A percentile compares a stretch with the other conserved stretches of the same genome.
These are phyloP conservation scores for Asparagopsis taxiformis DNA, from an alignment of 31 red algal species.

Conservation along the genomic window DNA sequence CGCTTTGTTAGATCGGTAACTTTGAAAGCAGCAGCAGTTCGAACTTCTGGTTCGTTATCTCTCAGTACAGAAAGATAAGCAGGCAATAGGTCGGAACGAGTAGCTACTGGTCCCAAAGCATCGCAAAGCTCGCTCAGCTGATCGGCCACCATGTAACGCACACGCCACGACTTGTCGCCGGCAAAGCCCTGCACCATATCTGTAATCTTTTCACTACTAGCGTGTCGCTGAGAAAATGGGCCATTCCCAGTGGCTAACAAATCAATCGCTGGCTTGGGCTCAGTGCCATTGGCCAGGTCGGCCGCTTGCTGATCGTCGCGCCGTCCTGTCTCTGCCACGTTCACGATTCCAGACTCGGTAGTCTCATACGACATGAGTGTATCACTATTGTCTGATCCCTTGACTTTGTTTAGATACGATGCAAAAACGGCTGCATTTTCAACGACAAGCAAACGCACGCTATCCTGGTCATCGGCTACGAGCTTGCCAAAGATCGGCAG, in stretches of 20 bases:
- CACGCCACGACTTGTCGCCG: slow-evolving; percentile 94
- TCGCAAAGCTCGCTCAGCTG: slow-evolving; percentile 66
- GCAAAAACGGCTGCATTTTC: slow-evolving; percentile 81
- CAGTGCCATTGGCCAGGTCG: background rate
- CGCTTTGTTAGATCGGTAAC: slow-evolving; percentile 67
- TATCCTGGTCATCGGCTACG: slow-evolving; percentile 93
- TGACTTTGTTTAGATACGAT: slow-evolving; percentile 3
- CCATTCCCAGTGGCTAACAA: background rate
- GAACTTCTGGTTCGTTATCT: slow-evolving; percentile 95
- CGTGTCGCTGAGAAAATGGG: slow-evolving; percentile 1
- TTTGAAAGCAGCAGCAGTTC: slow-evolving; percentile 94
- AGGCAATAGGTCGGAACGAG: slow-evolving; percentile 61
- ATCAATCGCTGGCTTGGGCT: background rate
- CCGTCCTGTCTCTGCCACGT: background rate
- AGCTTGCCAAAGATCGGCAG: slow-evolving; percentile 78
- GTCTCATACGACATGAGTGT: background rate
- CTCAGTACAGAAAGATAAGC: slow-evolving; percentile 65
- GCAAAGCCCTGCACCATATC: slow-evolving; percentile 64
- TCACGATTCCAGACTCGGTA: background rate
- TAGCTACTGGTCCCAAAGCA: slow-evolving; percentile 66
- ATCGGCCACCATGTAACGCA: slow-evolving; percentile 94
- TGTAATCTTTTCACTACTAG: slow-evolving; percentile 25
- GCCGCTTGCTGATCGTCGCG: background rate
- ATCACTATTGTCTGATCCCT: background rate
- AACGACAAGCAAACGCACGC: slow-evolving; percentile 89